These are phyloP conservation scores for Ceratobasidium sp. DNA, from an alignment of 1,284 basidiomycete genomes.

Conservation along the genomic window DNA sequence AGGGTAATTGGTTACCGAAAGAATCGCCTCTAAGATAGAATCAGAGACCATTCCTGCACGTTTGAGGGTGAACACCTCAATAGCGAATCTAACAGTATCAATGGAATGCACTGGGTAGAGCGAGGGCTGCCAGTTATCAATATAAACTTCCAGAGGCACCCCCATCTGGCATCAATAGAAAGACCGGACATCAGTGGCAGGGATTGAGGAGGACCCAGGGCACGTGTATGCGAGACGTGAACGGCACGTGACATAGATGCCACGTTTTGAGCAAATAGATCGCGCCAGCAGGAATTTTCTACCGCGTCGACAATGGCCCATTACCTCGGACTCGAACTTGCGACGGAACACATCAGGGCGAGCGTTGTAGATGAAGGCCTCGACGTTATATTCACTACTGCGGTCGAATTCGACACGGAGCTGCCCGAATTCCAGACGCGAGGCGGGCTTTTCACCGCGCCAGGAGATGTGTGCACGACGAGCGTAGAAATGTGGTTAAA, in stretches of 20 bases:
- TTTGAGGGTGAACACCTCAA: too few relatives aligned
- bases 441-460: slow-evolving; percentile 83
- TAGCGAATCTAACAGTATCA: too few relatives aligned
- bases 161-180: too few relatives aligned
- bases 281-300: slow-evolving; percentile 10
- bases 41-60: too few relatives aligned
- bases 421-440: slow-evolving; percentile 82
- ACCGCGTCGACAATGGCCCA: slow-evolving; percentile 44
- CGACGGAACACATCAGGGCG: slow-evolving; percentile 80
- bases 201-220: too few relatives aligned
- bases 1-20: too few relatives aligned
- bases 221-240: neutral
- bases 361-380: slow-evolving; percentile 81
- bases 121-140: too few relatives aligned
- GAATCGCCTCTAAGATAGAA: too few relatives aligned
- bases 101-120: too few relatives aligned
- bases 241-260: slow-evolving; percentile 10
- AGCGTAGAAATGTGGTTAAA: slow-evolving; percentile 89
- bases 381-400: slow-evolving; percentile 79
- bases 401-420: slow-evolving; percentile 81
- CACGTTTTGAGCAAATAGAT: slow-evolving; percentile 38
- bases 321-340: slow-evolving; percentile 67
- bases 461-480: slow-evolving; percentile 82
- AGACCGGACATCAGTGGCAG: too few relatives aligned
- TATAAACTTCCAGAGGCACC: too few relatives aligned